Percentiles rank a stretch among this genome's conserved stretches.
Conservation (phyloP, 2,329 filamentous ascomycete species). For the Fusarium beomiforme region DNA sequence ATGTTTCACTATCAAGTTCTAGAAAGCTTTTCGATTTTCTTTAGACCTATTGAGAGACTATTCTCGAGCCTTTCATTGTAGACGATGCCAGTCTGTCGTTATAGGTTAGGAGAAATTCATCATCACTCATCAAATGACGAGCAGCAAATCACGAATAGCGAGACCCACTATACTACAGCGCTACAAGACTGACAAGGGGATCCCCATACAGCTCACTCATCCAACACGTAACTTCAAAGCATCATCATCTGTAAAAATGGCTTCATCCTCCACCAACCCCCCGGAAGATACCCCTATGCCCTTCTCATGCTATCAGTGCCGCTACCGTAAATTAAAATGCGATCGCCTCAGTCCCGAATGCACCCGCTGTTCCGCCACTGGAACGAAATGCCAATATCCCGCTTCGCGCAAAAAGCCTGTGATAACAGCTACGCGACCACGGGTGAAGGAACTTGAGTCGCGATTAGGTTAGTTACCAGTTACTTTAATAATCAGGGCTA, state of each 20-base stretch:
- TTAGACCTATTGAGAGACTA: no score
- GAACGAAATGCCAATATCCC: conserved; percentile 42
- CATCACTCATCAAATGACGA: neutral
- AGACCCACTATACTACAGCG: conserved; percentile 3
- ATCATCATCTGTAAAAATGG: conserved; percentile 8
- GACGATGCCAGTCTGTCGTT: no score
- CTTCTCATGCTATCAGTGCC: conserved; percentile 44
- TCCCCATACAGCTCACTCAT: neutral
- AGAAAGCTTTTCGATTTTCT: no score
- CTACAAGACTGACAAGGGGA: neutral
- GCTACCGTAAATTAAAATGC: conserved; percentile 44
- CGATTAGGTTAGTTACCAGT: conserved; percentile 28
- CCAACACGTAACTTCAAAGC: neutral
- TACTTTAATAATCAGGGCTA: neutral
- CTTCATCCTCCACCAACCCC: neutral
- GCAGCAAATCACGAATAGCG: neutral
- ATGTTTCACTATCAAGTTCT: no score
- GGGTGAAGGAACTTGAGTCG: conserved; percentile 43
- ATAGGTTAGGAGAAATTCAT: neutral
- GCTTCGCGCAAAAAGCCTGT: conserved; percentile 38
- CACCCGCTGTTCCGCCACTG: conserved; percentile 37
- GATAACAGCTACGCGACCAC: conserved; percentile 39
- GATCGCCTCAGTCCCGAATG: conserved; percentile 42
- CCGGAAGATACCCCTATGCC: conserved; percentile 21
- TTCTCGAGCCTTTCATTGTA: no score